Percentiles rank a stretch among this genome's conserved stretches.
phyloP scores from a whole-genome alignment of 1,139 yeast species.

The Blastobotrys capitulatus region DNA sequence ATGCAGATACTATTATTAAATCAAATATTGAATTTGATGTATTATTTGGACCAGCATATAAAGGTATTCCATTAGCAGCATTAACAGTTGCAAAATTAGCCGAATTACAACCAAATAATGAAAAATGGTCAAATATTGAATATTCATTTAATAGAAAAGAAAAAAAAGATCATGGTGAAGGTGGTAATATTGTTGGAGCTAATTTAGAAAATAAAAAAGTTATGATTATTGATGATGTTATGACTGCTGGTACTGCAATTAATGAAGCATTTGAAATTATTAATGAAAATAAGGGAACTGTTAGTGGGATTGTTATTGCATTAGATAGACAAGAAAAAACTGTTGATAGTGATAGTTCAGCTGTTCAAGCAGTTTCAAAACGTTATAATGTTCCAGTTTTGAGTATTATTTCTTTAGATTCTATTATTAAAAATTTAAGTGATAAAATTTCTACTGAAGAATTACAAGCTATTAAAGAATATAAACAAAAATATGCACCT shows the following conservation, averaged over 20 bases:
- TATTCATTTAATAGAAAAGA: conserved; percentile 49
- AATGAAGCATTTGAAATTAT: conserved; percentile 88
- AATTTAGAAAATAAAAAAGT: conserved; percentile 63
- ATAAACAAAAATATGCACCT: conserved; percentile 30
- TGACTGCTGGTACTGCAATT: conserved; percentile 98
- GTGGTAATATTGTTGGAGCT: conserved; percentile 90
- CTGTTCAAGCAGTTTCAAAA: conserved; percentile 73
- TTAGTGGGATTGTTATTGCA: conserved; percentile 84
- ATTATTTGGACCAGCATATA: conserved; percentile 95
- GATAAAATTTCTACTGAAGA: conserved; percentile 42
- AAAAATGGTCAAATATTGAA: conserved; percentile 48
- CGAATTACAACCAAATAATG: conserved; percentile 67
- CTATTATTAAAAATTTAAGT: conserved; percentile 61
- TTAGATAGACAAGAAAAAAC: conserved; percentile 93
- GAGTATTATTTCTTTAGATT: conserved; percentile 70
- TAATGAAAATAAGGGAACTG: conserved; percentile 59
- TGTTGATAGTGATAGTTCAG: conserved; percentile 59
- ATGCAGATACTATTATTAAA: conserved; percentile 80
- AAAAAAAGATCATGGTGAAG: conserved; percentile 97
- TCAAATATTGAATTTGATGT: conserved; percentile 83
- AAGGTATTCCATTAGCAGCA: conserved; percentile 95
- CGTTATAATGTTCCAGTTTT: conserved; percentile 76
- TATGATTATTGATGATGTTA: conserved; percentile 90
- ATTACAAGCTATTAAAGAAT: conserved; percentile 31
- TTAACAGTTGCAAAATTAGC: conserved; percentile 87